Evolutionary conservation across 371 early-diverging fungal genomes (phyloP).

Genomic region (Blakeslea trispora): DNA sequence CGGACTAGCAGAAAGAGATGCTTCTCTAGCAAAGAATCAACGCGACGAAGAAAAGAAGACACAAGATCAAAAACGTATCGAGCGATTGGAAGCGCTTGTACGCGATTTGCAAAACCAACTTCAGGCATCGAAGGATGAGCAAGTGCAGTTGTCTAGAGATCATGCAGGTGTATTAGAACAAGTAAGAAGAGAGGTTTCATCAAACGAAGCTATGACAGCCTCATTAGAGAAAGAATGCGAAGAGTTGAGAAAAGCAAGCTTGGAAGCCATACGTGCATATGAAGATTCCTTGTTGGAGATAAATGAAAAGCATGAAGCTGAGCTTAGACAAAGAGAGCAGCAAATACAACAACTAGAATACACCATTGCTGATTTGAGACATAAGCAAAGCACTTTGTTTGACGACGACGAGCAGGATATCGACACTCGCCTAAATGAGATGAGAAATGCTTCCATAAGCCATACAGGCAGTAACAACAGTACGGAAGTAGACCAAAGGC

Average conservation of each 20-base stretch:
- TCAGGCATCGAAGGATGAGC: slow-evolving; percentile 7
- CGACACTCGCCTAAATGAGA: slow-evolving; percentile 10
- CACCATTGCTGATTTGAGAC: slow-evolving; percentile 31
- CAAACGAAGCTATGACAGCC: slow-evolving; percentile 30
- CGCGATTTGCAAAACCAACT: slow-evolving; percentile 33
- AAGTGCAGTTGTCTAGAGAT: slow-evolving; percentile 21
- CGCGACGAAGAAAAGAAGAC: slow-evolving; percentile 29
- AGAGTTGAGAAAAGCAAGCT: slow-evolving; percentile 36
- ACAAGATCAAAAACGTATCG: slow-evolving; percentile 36
- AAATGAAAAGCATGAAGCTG: slow-evolving; percentile 21
- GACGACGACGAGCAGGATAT: slow-evolving; percentile 31
- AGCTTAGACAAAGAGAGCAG: slow-evolving; percentile 27
- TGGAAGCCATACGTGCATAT: slow-evolving; percentile 39
- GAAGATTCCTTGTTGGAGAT: slow-evolving; percentile 29
- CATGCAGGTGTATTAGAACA: slow-evolving; percentile 36
- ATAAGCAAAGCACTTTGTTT: slow-evolving; percentile 24
- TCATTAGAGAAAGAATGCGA: slow-evolving; percentile 47
- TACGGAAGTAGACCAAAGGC: slow-evolving; percentile 34
- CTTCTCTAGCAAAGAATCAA: slow-evolving; percentile 25
- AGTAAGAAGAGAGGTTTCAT: slow-evolving; percentile 26
- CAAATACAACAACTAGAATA: slow-evolving; percentile 24
- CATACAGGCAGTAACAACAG: neutral
- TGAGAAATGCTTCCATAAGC: neutral
- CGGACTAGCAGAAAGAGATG: slow-evolving; percentile 16
- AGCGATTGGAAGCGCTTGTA: slow-evolving; percentile 34